Percentiles rank a stretch among this genome's conserved stretches.
phyloP scores from a whole-genome alignment of 495 filamentous ascomycete genomes.

The Podospora pseudopauciseta region DNA sequence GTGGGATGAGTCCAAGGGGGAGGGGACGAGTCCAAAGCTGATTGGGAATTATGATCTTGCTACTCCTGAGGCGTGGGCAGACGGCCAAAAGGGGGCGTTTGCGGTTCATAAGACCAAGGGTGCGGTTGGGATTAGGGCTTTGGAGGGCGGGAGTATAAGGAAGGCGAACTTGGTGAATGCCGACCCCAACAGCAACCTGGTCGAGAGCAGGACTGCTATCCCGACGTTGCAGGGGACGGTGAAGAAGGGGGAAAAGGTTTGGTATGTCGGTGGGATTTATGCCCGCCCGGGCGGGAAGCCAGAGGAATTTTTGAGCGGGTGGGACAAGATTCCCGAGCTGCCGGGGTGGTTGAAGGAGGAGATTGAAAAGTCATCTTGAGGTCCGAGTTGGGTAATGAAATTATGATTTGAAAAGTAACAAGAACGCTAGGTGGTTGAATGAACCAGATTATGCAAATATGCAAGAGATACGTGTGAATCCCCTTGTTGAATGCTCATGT shows the following conservation, averaged over 20 bases:
- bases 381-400: not conserved
- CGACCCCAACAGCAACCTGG: conserved; percentile 74
- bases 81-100: conserved; percentile 52
- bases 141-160: conserved; percentile 29
- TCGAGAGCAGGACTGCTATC: conserved; percentile 65
- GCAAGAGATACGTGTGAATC: not conserved
- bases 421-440: conserved; percentile 13
- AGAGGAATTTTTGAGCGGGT: conserved; percentile 48
- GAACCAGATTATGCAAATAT: conserved; percentile 4
- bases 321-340: conserved; percentile 51
- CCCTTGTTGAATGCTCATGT: conserved; percentile 1
- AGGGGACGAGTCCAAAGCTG: conserved; percentile 50
- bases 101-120: conserved; percentile 56
- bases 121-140: conserved; percentile 65
- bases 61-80: conserved; percentile 54
- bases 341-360: conserved; percentile 53
- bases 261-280: conserved; percentile 51
- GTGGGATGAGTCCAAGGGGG: conserved; percentile 41
- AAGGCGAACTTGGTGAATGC: conserved; percentile 62
- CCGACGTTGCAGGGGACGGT: conserved; percentile 59
- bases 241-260: conserved; percentile 42
- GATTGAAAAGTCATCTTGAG: conserved; percentile 27
- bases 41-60: conserved; percentile 55
- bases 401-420: not conserved
- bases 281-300: conserved; percentile 43